phyloP scores from a whole-genome alignment of 1,284 basidiomycete genomes.

The Rhodotorula sp. region DNA sequence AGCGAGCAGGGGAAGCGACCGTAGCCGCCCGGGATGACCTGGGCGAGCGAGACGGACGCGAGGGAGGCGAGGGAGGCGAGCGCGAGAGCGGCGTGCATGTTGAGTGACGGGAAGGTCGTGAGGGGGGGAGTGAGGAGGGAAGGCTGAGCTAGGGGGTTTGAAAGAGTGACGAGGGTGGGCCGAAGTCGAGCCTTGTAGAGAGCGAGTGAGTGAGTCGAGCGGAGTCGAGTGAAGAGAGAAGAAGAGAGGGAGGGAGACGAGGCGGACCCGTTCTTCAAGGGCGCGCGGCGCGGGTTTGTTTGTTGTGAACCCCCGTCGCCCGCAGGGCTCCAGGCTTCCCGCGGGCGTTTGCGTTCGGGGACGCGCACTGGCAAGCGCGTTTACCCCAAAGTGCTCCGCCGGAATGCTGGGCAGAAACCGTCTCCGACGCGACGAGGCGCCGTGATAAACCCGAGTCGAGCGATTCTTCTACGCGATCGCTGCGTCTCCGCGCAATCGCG shows the following conservation, averaged over 20 bases:
- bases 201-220: conserved; percentile 5
- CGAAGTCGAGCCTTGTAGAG: neutral
- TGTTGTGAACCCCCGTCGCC: neutral
- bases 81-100: conserved; percentile 28
- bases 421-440: no score
- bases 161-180: conserved; percentile 9
- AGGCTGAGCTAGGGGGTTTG: neutral
- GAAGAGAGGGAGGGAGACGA: neutral
- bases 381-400: no score
- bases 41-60: conserved; percentile 14
- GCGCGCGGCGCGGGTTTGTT: neutral
- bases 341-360: no score
- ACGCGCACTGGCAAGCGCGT: no score
- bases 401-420: no score
- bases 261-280: neutral
- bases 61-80: conserved; percentile 18
- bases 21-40: conserved; percentile 18
- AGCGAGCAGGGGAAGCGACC: conserved; percentile 34
- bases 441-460: no score
- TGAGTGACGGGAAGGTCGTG: neutral
- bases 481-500: no score
- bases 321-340: no score
- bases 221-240: conserved; percentile 1
- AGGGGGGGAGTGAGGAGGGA: neutral
- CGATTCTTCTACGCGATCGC: no score